Conservation (phyloP, 2,329 filamentous ascomycete genomes). For the Sporothrix curviconia region DNA sequence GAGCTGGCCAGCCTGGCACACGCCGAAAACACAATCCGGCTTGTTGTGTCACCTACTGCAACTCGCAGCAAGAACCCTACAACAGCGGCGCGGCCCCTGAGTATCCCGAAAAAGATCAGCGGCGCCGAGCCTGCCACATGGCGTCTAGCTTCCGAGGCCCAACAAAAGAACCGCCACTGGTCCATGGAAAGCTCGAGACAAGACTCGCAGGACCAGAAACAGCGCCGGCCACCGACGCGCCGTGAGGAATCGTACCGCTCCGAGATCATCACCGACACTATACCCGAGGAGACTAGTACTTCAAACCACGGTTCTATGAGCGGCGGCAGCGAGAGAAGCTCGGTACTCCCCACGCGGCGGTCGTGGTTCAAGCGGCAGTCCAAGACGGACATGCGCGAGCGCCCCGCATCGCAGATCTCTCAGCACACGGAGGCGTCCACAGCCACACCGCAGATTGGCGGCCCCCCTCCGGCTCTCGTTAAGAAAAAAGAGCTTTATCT, state of each 20-base stretch:
- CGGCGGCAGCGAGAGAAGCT: conserved; percentile 4
- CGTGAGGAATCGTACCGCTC: not conserved
- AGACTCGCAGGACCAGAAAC: not conserved
- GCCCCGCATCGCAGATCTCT: not conserved
- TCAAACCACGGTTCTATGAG: conserved; percentile 3
- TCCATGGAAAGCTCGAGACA: not conserved
- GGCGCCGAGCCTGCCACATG: not conserved
- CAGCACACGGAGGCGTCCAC: not conserved
- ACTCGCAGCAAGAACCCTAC: conserved; percentile 2
- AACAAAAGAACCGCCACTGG: not conserved
- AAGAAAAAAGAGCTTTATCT: conserved; percentile 47
- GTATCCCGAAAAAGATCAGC: conserved; percentile 8
- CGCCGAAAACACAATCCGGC: conserved; percentile 19
- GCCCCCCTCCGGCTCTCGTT: conserved; percentile 13
- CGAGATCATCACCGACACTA: conserved; percentile 9
- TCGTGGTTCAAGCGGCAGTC: conserved; percentile 21
- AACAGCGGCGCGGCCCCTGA: conserved; percentile 3
- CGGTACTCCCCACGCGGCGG: not conserved
- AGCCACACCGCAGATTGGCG: not conserved
- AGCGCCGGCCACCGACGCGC: not conserved
- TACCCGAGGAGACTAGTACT: conserved; percentile 14
- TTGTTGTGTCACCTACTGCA: conserved; percentile 17
- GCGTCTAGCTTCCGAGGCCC: not conserved
- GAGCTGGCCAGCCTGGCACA: conserved; percentile 10
- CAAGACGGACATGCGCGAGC: conserved; percentile 19